These are phyloP conservation scores for Geosmithia putterillii DNA, from an alignment of 2,329 filamentous ascomycete genomes.

Conservation along the genomic window DNA sequence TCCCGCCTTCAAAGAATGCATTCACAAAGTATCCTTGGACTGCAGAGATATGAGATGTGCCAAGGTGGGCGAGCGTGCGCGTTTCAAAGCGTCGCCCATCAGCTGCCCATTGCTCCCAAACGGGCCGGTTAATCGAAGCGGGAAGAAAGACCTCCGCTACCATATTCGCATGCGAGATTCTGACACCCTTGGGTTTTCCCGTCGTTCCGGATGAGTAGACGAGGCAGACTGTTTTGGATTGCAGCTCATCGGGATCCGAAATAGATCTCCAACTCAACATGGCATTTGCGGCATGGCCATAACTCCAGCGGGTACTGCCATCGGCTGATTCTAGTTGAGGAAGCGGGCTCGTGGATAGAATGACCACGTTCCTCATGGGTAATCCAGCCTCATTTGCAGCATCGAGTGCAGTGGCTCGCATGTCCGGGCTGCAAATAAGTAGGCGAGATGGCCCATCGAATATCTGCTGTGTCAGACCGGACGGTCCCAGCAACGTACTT, in stretches of 20 bases:
- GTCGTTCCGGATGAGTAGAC: constrained; percentile 36
- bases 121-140: constrained; percentile 14
- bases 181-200: constrained; percentile 32
- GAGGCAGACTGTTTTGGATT: constrained; percentile 24
- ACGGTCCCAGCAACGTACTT: constrained; percentile 32
- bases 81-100: constrained; percentile 12
- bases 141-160: constrained; percentile 22
- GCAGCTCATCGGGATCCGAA: constrained; percentile 32
- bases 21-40: constrained; percentile 29
- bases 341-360: constrained; percentile 14
- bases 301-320: constrained; percentile 9
- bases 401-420: constrained; percentile 30
- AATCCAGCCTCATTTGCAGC: constrained; percentile 35
- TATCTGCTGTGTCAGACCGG: constrained; percentile 35
- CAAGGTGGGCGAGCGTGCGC: constrained; percentile 27
- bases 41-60: constrained; percentile 32
- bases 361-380: constrained; percentile 31
- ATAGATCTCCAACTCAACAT: constrained; percentile 40
- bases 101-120: constrained; percentile 12
- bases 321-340: constrained; percentile 4
- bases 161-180: constrained; percentile 30
- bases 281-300: constrained; percentile 8
- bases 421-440: constrained; percentile 32
- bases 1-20: constrained; percentile 26
- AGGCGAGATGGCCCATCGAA: constrained; percentile 22